Evolutionary conservation across 1,284 basidiomycete species (phyloP).

Genomic region (Gomphus bonarii): DNA sequence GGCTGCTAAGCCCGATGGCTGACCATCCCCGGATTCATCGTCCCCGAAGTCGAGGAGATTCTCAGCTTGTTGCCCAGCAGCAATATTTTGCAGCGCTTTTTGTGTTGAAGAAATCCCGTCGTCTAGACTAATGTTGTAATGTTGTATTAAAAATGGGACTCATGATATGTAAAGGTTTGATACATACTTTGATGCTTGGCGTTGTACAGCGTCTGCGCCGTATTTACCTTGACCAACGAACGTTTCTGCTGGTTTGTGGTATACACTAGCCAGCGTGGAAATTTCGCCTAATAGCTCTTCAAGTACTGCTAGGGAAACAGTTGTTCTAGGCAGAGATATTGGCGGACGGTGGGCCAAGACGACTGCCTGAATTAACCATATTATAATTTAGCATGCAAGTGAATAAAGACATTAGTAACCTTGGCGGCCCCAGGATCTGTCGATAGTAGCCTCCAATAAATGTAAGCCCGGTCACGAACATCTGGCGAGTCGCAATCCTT

Average conservation of each 20-base stretch:
- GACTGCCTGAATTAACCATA: constrained; percentile 50
- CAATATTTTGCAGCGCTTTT: constrained; percentile 84
- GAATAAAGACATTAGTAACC: constrained; percentile 32
- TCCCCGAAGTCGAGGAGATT: constrained; percentile 93
- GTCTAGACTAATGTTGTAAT: constrained; percentile 26
- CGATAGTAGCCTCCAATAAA: constrained; percentile 91
- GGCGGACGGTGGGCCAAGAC: constrained; percentile 88
- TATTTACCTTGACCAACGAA: constrained; percentile 82
- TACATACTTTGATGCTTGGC: constrained; percentile 56
- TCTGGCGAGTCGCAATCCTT: constrained; percentile 97
- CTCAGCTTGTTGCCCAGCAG: constrained; percentile 83
- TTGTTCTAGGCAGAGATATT: constrained; percentile 86
- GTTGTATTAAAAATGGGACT: background rate
- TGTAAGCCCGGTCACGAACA: constrained; percentile 92
- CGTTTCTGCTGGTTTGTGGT: constrained; percentile 91
- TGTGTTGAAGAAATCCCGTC: constrained; percentile 61
- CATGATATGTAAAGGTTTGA: constrained; percentile 4
- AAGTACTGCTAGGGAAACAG: constrained; percentile 81
- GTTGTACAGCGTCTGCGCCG: constrained; percentile 74
- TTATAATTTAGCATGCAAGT: constrained; percentile 26
- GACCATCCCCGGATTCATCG: constrained; percentile 45
- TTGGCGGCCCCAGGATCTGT: constrained; percentile 92
- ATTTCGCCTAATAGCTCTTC: constrained; percentile 90
- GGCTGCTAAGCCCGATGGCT: constrained; percentile 64
- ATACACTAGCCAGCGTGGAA: constrained; percentile 82